Evolutionary conservation across 306 rosid genomes (phyloP).

Genomic region (Cucumis sativus): Cucumber_9930_V3 NC_026657.2:33945001-33945500

Average conservation of each 20-base stretch:
- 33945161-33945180: background rate
- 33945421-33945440: background rate
- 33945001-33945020: background rate
- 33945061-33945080: background rate
- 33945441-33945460: background rate
- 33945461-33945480: constrained; percentile 5
- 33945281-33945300: background rate
- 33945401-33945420: background rate
- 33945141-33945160: too few relatives aligned
- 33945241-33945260: background rate
- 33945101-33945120: background rate
- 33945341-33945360: constrained; percentile 8
- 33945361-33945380: background rate
- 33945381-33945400: background rate
- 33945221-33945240: background rate
- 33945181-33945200: background rate
- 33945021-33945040: too few relatives aligned
- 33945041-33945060: background rate
- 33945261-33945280: background rate
- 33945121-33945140: background rate
- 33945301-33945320: background rate
- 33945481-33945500: constrained; percentile 12
- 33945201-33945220: background rate
- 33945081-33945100: background rate
- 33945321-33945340: constrained; percentile 6